phyloP scores from a whole-genome alignment of 306 rosid species.

The Dicorynia guianensis region DNA sequence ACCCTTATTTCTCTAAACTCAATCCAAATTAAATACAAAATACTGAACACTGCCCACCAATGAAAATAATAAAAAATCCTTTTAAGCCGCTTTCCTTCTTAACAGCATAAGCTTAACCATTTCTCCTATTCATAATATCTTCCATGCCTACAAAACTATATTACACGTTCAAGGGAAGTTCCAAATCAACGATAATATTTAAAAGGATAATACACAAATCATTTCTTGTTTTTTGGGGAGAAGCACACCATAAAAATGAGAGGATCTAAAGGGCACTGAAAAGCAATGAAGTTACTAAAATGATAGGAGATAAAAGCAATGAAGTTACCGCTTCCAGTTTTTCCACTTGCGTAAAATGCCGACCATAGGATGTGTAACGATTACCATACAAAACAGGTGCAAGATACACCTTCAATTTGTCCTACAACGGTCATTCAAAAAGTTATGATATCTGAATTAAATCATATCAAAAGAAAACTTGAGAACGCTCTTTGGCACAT shows the following conservation, averaged over 20 bases:
- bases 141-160: slow-evolving; percentile 19
- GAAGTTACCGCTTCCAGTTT: slow-evolving; percentile 81
- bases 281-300: slow-evolving; percentile 23
- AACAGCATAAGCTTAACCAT: slow-evolving; percentile 34
- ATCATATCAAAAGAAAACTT: background rate
- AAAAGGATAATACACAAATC: slow-evolving; percentile 10
- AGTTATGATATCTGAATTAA: slow-evolving; percentile 29
- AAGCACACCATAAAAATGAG: background rate
- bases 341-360: slow-evolving; percentile 87
- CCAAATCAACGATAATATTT: slow-evolving; percentile 9
- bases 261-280: slow-evolving; percentile 19
- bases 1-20: no score
- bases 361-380: slow-evolving; percentile 93
- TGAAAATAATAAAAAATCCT: no score
- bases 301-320: slow-evolving; percentile 27
- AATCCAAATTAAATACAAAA: no score
- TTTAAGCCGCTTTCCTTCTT: slow-evolving; percentile 18
- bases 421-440: slow-evolving; percentile 58
- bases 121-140: slow-evolving; percentile 5
- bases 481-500: background rate
- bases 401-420: slow-evolving; percentile 74
- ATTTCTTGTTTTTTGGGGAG: slow-evolving; percentile 12
- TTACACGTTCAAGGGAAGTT: slow-evolving; percentile 17
- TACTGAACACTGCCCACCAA: no score
- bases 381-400: slow-evolving; percentile 82